Conservation (phyloP, 2,329 filamentous ascomycete genomes). For the Arthrobotrys conoides region DNA sequence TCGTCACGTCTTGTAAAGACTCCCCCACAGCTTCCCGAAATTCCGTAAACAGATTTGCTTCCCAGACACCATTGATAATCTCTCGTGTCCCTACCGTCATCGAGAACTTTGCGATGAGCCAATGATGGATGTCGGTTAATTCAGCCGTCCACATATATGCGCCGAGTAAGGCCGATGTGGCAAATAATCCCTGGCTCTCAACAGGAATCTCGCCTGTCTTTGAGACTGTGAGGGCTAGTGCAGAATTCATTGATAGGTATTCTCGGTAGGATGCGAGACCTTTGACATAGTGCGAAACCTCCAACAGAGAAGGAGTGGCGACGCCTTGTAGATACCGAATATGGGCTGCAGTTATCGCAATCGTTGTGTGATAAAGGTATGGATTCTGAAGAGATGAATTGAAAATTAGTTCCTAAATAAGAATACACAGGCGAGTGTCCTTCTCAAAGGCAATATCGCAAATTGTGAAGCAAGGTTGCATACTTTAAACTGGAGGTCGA, state of each 20-base stretch:
- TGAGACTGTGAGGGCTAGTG: not conserved
- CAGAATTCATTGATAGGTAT: not conserved
- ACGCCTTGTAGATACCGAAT: slow-evolving; percentile 39
- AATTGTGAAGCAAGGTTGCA: not conserved
- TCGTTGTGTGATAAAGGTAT: slow-evolving; percentile 46
- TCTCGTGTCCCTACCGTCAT: slow-evolving; percentile 49
- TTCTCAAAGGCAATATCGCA: no score
- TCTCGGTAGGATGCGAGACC: slow-evolving; percentile 39
- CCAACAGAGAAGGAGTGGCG: slow-evolving; percentile 30
- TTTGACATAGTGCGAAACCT: slow-evolving; percentile 54
- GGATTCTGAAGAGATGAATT: slow-evolving; percentile 12
- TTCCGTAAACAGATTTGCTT: slow-evolving; percentile 18
- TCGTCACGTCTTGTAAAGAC: slow-evolving; percentile 19
- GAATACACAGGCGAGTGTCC: no score
- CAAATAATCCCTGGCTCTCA: slow-evolving; percentile 28
- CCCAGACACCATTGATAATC: slow-evolving; percentile 27
- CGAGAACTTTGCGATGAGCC: slow-evolving; percentile 42
- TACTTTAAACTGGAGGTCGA: slow-evolving; percentile 51
- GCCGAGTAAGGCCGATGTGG: slow-evolving; percentile 40
- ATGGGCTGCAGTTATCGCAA: slow-evolving; percentile 43
- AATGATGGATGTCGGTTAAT: slow-evolving; percentile 35
- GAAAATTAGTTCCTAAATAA: not conserved
- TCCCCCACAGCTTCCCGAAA: slow-evolving; percentile 41
- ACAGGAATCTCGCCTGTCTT: not conserved
- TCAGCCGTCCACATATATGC: slow-evolving; percentile 49